phyloP scores from a whole-genome alignment of 495 filamentous ascomycete species.

The Aspergillus conjunctus region DNA sequence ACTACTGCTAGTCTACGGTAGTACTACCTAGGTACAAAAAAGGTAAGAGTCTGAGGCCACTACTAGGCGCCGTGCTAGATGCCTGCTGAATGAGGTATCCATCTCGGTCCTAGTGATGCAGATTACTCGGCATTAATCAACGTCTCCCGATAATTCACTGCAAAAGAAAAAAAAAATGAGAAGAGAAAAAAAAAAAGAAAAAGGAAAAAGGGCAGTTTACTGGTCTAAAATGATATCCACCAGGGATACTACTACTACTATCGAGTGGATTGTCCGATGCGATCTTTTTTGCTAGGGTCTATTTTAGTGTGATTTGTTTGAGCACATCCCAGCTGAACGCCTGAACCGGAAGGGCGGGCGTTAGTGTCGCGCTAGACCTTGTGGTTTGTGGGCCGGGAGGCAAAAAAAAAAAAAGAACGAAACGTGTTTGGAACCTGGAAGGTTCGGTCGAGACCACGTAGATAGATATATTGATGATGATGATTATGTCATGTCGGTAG shows the following conservation, averaged over 20 bases:
- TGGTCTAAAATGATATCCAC: neutral
- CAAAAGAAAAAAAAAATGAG: neutral
- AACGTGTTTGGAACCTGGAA: neutral
- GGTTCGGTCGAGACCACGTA: no score
- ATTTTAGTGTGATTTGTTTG: conserved; percentile 4
- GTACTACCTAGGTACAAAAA: neutral
- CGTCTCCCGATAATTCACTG: neutral
- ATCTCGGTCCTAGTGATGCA: no score
- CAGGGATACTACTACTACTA: conserved; percentile 13
- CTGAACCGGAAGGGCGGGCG: neutral
- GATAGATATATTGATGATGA: no score
- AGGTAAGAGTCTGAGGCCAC: neutral
- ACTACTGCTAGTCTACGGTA: no score
- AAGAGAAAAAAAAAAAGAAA: neutral
- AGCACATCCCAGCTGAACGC: conserved; percentile 24
- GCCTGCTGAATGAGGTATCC: neutral
- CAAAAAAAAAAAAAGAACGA: neutral
- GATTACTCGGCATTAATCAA: neutral
- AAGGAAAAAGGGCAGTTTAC: neutral
- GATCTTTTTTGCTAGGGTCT: neutral
- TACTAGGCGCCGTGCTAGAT: no score
- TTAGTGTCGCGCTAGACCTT: no score
- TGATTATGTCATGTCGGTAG: no score
- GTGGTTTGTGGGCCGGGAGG: neutral
- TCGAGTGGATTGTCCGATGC: neutral